These are phyloP conservation scores for Arthrinium puccinioides DNA, from an alignment of 2,329 filamentous ascomycete genomes.

Conservation along the genomic window DNA sequence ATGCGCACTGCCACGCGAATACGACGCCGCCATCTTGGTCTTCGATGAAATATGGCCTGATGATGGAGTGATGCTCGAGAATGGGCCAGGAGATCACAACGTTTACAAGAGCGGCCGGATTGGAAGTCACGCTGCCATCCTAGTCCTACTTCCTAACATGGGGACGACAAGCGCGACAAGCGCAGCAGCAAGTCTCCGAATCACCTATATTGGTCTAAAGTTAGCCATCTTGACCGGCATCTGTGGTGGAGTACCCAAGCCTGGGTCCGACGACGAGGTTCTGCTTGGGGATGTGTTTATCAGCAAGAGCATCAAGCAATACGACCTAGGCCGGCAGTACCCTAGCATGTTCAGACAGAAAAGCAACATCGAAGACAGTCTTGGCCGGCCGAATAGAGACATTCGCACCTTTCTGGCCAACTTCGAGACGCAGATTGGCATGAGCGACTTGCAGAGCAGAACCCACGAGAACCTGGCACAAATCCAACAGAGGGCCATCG, in stretches of 20 bases:
- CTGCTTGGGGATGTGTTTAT: conserved; percentile 19
- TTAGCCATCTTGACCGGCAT: conserved; percentile 11
- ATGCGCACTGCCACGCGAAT: conserved; percentile 20
- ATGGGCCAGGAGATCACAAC: conserved; percentile 17
- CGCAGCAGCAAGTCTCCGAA: conserved; percentile 7
- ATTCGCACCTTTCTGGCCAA: conserved; percentile 19
- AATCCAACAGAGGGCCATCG: no score
- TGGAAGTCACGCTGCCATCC: conserved; percentile 18
- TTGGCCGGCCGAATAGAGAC: conserved; percentile 12
- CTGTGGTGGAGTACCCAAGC: conserved; percentile 12
- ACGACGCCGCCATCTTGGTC: conserved; percentile 13
- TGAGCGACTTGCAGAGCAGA: conserved; percentile 4
- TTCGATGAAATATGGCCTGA: conserved; percentile 18
- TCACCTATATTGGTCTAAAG: conserved; percentile 9
- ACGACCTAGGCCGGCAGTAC: conserved; percentile 19
- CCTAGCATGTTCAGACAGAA: conserved; percentile 12
- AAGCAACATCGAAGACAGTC: conserved; percentile 11
- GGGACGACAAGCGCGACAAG: conserved; percentile 15
- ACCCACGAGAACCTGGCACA: conserved; percentile 7
- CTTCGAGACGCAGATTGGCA: conserved; percentile 13
- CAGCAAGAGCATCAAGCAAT: conserved; percentile 18
- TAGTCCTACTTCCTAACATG: conserved; percentile 18
- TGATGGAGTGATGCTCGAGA: conserved; percentile 10
- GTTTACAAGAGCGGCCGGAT: conserved; percentile 18
- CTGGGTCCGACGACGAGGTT: conserved; percentile 7